Evolutionary conservation across 257 asterid genomes (phyloP).

Genomic region (Solanum pinnatisectum): DNA sequence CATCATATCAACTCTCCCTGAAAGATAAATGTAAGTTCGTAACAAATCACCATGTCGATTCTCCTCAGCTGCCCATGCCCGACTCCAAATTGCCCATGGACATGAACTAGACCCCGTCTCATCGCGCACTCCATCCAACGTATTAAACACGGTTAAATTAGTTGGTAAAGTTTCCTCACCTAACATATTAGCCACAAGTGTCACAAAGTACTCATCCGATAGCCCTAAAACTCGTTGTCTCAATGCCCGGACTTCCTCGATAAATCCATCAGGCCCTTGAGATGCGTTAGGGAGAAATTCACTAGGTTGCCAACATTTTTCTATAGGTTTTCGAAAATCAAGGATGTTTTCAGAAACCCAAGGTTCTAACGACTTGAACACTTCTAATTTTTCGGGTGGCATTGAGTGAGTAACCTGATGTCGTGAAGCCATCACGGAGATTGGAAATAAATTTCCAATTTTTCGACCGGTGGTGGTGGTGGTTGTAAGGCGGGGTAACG

Average conservation of each 20-base stretch:
- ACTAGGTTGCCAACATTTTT: constrained; percentile 29
- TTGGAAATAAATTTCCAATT: neutral
- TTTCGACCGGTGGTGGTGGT: neutral
- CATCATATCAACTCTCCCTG: constrained; percentile 31
- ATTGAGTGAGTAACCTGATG: constrained; percentile 6
- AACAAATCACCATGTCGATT: constrained; percentile 32
- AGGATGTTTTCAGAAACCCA: constrained; percentile 18
- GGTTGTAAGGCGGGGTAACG: neutral
- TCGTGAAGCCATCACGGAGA: neutral
- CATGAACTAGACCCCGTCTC: constrained; percentile 20
- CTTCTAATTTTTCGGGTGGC: constrained; percentile 16
- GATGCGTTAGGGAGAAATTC: constrained; percentile 28
- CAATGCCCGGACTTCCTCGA: constrained; percentile 15
- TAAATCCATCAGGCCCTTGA: neutral
- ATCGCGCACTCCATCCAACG: constrained; percentile 13
- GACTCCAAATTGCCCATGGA: constrained; percentile 34
- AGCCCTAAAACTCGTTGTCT: constrained; percentile 11
- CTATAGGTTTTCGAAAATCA: constrained; percentile 22
- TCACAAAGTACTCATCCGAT: constrained; percentile 25
- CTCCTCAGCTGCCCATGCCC: constrained; percentile 39
- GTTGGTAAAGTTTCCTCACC: constrained; percentile 28
- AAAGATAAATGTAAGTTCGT: constrained; percentile 25
- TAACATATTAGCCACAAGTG: constrained; percentile 23
- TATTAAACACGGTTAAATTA: constrained; percentile 13
- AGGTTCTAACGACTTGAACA: constrained; percentile 25